A percentile compares a stretch with the other conserved stretches of the same genome.
These are phyloP conservation scores for Scenedesmus sp. DNA, from an alignment of 163 green algal genomes.

Conservation along the genomic window DNA sequence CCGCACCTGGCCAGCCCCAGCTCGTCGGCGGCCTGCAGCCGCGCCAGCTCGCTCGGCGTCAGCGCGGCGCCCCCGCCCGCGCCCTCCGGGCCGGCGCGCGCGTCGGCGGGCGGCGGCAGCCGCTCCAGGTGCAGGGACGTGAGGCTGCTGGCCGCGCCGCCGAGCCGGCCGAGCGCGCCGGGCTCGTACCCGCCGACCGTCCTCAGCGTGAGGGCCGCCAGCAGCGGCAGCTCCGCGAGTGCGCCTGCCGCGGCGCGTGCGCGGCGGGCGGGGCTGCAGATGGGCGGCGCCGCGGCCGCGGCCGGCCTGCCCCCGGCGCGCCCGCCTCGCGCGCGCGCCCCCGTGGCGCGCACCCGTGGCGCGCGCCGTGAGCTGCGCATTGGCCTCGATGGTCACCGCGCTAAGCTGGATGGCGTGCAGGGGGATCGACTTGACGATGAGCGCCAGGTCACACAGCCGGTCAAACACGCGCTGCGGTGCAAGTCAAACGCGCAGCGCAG, in stretches of 20 bases:
- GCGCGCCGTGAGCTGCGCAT: background rate
- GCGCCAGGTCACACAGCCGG: constrained; percentile 35
- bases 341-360: too few relatives aligned
- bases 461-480: constrained; percentile 35
- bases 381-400: constrained; percentile 10
- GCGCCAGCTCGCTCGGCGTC: constrained; percentile 19
- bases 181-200: background rate
- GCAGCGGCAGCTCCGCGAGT: background rate
- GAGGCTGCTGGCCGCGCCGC: background rate
- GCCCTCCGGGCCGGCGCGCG: too few relatives aligned
- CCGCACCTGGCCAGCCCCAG: constrained; percentile 30
- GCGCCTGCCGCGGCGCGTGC: constrained; percentile 20
- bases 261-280: too few relatives aligned
- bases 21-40: constrained; percentile 20
- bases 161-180: background rate
- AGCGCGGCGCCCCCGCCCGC: background rate
- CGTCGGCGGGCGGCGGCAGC: background rate
- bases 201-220: background rate
- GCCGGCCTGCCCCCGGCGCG: too few relatives aligned
- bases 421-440: constrained; percentile 26
- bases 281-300: too few relatives aligned
- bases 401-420: constrained; percentile 17
- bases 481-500: too few relatives aligned
- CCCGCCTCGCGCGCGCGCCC: too few relatives aligned
- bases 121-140: constrained; percentile 34